Conservation (phyloP, 2,329 filamentous ascomycete species). For the Hypoxylon sp. region DNA sequence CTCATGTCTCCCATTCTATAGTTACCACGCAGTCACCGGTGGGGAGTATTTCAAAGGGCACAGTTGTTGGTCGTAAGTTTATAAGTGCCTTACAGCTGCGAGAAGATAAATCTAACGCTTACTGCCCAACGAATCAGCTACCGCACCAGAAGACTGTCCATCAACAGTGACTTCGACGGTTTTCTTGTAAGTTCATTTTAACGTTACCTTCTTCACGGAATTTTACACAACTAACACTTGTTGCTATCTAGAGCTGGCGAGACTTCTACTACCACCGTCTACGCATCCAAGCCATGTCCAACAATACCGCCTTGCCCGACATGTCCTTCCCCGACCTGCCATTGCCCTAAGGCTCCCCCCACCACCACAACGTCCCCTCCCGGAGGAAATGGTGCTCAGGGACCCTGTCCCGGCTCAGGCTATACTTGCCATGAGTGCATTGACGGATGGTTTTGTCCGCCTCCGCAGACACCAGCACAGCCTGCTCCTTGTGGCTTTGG, state of each 20-base stretch:
- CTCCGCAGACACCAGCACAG: constrained; percentile 54
- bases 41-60: constrained; percentile 21
- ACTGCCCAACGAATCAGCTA: constrained; percentile 13
- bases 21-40: constrained; percentile 22
- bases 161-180: constrained; percentile 24
- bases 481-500: constrained; percentile 57
- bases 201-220: not conserved
- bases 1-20: constrained; percentile 2
- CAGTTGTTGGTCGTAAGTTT: constrained; percentile 41
- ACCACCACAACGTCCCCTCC: constrained; percentile 27
- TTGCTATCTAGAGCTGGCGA: constrained; percentile 27
- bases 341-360: constrained; percentile 36
- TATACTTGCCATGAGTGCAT: constrained; percentile 57
- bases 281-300: constrained; percentile 25
- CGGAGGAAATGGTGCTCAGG: constrained; percentile 41
- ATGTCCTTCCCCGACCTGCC: constrained; percentile 44
- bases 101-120: constrained; percentile 1
- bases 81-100: not conserved
- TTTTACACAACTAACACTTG: constrained; percentile 7
- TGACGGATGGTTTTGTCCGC: constrained; percentile 58
- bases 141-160: constrained; percentile 18
- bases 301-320: constrained; percentile 40
- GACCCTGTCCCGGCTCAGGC: constrained; percentile 56
- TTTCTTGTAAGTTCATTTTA: constrained; percentile 30
- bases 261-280: constrained; percentile 43